Evolutionary conservation across 169 alveolate genomes (phyloP).

Genomic region (Amoebophrya sp.): DNA sequence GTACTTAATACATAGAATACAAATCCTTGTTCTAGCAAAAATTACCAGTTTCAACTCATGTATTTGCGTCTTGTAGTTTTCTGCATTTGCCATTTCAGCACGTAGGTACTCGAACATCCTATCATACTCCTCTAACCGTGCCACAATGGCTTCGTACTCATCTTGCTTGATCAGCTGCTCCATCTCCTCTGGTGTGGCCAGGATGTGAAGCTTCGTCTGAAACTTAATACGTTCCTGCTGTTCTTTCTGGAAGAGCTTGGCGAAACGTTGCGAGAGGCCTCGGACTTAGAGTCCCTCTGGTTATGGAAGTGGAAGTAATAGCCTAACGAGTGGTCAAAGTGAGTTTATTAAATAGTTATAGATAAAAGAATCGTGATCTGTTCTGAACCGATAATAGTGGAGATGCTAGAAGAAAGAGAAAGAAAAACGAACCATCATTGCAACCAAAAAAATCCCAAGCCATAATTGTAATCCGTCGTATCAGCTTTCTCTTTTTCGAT

Average conservation of each 20-base stretch:
- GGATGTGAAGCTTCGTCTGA: slow-evolving; percentile 14
- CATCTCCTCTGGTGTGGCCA: slow-evolving; percentile 14
- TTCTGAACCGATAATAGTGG: too few species aligned
- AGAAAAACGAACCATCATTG: too few species aligned
- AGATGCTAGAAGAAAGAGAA: too few species aligned
- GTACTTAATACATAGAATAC: too few species aligned
- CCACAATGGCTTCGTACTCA: slow-evolving; percentile 22
- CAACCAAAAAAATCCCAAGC: too few species aligned
- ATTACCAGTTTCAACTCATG: neutral
- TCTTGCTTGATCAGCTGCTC: neutral
- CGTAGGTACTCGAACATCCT: slow-evolving; percentile 12
- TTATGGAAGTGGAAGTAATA: too few species aligned
- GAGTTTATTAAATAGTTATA: too few species aligned
- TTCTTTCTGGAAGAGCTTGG: neutral
- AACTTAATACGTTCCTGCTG: neutral
- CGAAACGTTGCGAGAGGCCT: slow-evolving; percentile 5
- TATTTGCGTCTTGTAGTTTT: neutral
- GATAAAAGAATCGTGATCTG: too few species aligned
- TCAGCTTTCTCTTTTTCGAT: neutral
- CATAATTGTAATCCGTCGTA: slow-evolving; percentile 17
- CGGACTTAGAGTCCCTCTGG: too few species aligned
- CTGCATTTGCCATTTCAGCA: slow-evolving; percentile 7
- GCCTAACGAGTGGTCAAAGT: too few species aligned
- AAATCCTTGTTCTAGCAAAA: too few species aligned
- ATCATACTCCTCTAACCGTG: neutral